Percentiles rank a stretch among this genome's conserved stretches.
These are phyloP conservation scores for Incumbomyces delicatus DNA, from an alignment of 2,329 filamentous ascomycete genomes.

Conservation along the genomic window DNA sequence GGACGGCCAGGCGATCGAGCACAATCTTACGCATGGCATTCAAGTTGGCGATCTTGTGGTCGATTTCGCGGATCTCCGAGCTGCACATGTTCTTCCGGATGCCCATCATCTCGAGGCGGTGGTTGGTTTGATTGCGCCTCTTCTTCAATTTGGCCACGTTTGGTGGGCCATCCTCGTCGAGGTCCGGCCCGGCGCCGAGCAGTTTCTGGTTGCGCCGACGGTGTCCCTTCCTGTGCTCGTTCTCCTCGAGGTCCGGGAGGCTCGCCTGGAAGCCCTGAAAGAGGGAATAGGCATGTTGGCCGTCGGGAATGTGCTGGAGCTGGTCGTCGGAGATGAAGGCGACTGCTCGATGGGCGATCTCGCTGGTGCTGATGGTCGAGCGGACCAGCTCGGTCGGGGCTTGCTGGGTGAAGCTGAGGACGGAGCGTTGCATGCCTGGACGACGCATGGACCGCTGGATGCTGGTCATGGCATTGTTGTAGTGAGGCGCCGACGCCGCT, in stretches of 20 bases:
- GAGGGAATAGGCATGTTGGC: conserved; percentile 76
- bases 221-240: conserved; percentile 57
- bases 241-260: conserved; percentile 46
- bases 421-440: conserved; percentile 73
- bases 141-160: conserved; percentile 65
- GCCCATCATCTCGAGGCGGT: conserved; percentile 80
- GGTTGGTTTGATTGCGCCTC: conserved; percentile 69
- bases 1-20: conserved; percentile 68
- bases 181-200: conserved; percentile 47
- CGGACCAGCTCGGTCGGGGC: conserved; percentile 91
- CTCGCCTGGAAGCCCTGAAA: conserved; percentile 95
- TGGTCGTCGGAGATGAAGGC: conserved; percentile 84
- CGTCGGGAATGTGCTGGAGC: conserved; percentile 77
- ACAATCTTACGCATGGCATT: conserved; percentile 89
- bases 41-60: conserved; percentile 90
- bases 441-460: conserved; percentile 81
- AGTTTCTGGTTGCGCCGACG: conserved; percentile 66
- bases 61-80: conserved; percentile 89
- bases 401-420: conserved; percentile 84
- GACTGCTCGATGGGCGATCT: conserved; percentile 89
- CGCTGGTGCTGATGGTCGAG: conserved; percentile 75
- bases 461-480: conserved; percentile 77
- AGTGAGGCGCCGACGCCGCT: conserved; percentile 52
- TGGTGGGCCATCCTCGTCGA: conserved; percentile 52
- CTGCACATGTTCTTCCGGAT: conserved; percentile 97